Percentiles rank a stretch among this genome's conserved stretches.
Conservation (phyloP, 345 rosid genomes). For the Luvunga scandens region DNA sequence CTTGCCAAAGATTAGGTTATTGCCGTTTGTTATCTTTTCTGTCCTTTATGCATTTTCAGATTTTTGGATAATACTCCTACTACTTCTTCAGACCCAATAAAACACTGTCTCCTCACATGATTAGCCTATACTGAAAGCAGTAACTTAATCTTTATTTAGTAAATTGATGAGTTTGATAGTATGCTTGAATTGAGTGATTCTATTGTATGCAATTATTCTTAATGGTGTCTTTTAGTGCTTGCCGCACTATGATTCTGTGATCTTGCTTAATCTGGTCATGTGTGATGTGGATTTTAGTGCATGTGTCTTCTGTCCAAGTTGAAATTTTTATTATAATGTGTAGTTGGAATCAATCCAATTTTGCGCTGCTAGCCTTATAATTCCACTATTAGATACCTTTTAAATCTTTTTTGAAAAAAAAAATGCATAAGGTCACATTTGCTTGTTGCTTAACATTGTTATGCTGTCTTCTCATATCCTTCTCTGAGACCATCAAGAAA, state of each 20-base stretch:
- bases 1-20: not conserved
- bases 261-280: not conserved
- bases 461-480: not conserved
- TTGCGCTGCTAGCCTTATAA: not conserved
- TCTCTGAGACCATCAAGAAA: not conserved
- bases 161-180: not conserved
- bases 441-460: not conserved
- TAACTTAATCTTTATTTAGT: not conserved
- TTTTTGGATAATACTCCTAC: not conserved
- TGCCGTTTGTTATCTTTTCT: not conserved
- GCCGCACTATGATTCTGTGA: conserved; percentile 1
- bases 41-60: not conserved
- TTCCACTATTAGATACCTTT: not conserved
- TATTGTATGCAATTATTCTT: not conserved
- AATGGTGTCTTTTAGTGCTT: conserved; percentile 9
- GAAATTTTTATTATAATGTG: not conserved
- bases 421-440: not conserved
- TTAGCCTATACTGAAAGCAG: not conserved
- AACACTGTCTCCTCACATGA: not conserved
- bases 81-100: not conserved
- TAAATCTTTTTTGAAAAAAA: not conserved
- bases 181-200: conserved; percentile 8
- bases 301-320: not conserved
- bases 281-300: conserved; percentile 8
- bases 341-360: conserved; percentile 1